Evolutionary conservation across 129 eudicot species (phyloP).

Genomic region (Centaurea solstitialis): DNA sequence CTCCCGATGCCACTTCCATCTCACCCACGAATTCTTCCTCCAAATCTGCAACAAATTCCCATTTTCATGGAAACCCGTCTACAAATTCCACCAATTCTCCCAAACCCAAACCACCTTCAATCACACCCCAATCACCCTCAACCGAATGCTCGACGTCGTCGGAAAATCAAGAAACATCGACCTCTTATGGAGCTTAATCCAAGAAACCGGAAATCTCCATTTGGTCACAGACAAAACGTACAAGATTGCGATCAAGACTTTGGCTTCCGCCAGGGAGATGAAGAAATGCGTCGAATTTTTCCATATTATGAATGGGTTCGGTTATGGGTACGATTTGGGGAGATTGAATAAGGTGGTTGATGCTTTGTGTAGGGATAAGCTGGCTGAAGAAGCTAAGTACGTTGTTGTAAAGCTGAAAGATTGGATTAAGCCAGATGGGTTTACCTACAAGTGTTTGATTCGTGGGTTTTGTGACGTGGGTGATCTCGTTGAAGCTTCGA

Average conservation of each 20-base stretch:
- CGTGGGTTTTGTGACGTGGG: conserved; percentile 84
- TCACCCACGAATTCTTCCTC: conserved; percentile 87
- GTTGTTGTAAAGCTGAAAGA: conserved; percentile 68
- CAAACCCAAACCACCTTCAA: conserved; percentile 44
- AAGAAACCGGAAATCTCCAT: conserved; percentile 38
- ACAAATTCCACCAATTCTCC: conserved; percentile 60
- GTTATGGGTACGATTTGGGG: conserved; percentile 55
- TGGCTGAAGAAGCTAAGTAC: conserved; percentile 69
- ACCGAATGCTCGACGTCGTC: conserved; percentile 71
- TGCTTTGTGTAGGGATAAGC: conserved; percentile 53
- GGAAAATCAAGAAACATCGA: conserved; percentile 81
- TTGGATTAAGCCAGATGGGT: conserved; percentile 50
- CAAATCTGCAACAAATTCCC: conserved; percentile 87
- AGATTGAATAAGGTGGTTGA: conserved; percentile 62
- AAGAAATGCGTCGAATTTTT: conserved; percentile 80
- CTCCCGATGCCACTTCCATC: conserved; percentile 41
- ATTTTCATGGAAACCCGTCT: conserved; percentile 77
- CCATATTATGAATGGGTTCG: conserved; percentile 68
- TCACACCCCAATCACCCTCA: conserved; percentile 67
- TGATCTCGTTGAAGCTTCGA: conserved; percentile 72
- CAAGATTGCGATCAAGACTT: conserved; percentile 48
- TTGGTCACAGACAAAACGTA: conserved; percentile 54
- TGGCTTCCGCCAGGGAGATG: conserved; percentile 78
- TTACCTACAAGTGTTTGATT: conserved; percentile 73
- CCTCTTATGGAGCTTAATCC: conserved; percentile 59